phyloP scores from a whole-genome alignment of 805 yeast species.

The Nakazawaea anatomiae region DNA sequence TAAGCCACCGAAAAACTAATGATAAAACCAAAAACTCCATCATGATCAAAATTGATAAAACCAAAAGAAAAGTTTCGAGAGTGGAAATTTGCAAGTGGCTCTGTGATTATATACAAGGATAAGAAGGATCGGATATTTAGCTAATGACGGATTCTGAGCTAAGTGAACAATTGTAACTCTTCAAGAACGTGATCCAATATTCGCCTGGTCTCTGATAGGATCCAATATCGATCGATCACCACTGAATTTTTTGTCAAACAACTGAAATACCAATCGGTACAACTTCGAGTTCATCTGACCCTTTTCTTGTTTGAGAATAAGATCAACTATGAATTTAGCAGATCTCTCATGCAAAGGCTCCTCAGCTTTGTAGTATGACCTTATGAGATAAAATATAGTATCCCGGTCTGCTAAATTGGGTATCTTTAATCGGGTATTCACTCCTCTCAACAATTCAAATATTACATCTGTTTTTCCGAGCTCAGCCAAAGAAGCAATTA shows the following conservation, averaged over 20 bases:
- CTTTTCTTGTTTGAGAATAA: background rate
- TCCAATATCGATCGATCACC: background rate
- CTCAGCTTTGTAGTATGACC: background rate
- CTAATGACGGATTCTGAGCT: too few relatives aligned
- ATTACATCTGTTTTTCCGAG: constrained; percentile 1
- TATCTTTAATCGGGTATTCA: background rate
- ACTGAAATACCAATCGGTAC: background rate
- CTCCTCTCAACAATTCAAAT: background rate
- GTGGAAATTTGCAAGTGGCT: too few relatives aligned
- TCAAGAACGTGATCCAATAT: background rate
- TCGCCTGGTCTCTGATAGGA: background rate
- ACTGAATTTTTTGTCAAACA: background rate
- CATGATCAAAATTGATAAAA: too few relatives aligned
- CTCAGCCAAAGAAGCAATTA: background rate
- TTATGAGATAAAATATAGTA: constrained; percentile 1
- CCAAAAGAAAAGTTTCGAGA: too few relatives aligned
- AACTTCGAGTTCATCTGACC: background rate
- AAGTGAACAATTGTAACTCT: too few relatives aligned
- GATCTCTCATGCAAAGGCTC: background rate
- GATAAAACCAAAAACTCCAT: too few relatives aligned
- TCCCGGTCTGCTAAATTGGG: background rate
- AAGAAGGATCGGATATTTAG: too few relatives aligned
- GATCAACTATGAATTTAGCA: constrained; percentile 1
- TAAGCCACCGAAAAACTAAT: too few relatives aligned
- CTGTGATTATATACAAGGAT: too few relatives aligned